Evolutionary conservation across 495 filamentous ascomycete species (phyloP), one percentile per base, ranked within the genome.

Genomic region (Penicillium goetzii): DNA sequence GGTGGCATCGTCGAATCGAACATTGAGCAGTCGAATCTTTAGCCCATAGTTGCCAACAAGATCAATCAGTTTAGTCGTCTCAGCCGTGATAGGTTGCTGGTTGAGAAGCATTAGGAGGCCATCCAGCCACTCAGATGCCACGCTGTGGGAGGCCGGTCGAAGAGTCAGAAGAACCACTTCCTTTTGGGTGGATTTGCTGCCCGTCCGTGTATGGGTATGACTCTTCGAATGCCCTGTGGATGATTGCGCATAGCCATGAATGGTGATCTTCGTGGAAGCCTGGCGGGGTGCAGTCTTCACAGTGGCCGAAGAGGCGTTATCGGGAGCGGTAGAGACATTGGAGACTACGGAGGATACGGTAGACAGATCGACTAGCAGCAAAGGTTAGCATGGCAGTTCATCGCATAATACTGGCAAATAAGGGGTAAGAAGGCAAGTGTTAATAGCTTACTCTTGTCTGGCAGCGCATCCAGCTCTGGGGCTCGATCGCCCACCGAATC

Each of bases 61-160:
- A 40, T 88, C 85, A 58, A 97, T 89, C 55, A 98, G 78, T 72
- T 93, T 95, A 67, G 86, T 91, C 7, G 95, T 98, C 75, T 98
- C 94, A 23, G 91, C 84, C n/a, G 96, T 99, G 74, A 99, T 97
- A 12, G 95, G 95, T 45, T 93, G 88, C 72, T 99, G 95, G 71
- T 93, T 92, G 33, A 99, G 82, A 43, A 99, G 78, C 93, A 99
- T 96, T 26, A 97, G 85, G 54, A 99, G 77, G 1, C 96, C 96
- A 72, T 99, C 96, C 0, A 98, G 79, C 95, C 95, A 99, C 75
- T 99, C 96, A 2, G 93, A 93, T 12, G 95, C 96, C 25, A 93
- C 73, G 62, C 86, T 90, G 68, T 95, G 91, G 32, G 88, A 89
- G 50, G 88, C 80, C 5, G 96, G 93, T 62, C 91, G 86, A n/a